Conservation (phyloP, 352 stramenopile genomes). For the Phytophthora melonis region DNA sequence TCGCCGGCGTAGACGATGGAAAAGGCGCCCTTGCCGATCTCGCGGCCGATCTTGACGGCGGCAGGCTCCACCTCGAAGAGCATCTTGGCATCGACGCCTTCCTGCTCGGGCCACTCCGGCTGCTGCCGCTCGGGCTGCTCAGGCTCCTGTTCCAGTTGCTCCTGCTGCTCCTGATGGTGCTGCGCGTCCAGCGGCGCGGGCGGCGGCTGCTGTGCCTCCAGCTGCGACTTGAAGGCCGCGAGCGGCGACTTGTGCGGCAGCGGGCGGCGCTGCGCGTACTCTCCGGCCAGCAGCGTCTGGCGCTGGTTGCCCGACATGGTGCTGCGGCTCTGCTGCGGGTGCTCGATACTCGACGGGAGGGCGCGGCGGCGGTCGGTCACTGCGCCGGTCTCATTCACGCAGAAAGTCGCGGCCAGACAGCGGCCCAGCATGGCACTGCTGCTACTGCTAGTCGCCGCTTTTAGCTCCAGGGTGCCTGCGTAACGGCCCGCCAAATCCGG, state of each 20-base stretch:
- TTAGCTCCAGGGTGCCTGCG: conserved; percentile 38
- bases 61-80: conserved; percentile 69
- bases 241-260: conserved; percentile 31
- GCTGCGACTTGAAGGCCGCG: conserved; percentile 37
- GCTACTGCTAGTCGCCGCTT: conserved; percentile 27
- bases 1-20: conserved; percentile 81
- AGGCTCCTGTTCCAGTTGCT: conserved; percentile 5
- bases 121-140: conserved; percentile 32
- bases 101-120: conserved; percentile 33
- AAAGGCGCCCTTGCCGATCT: conserved; percentile 90
- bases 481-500: conserved; percentile 42
- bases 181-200: conserved; percentile 12
- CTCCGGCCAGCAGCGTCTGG: conserved; percentile 45
- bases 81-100: conserved; percentile 24
- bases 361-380: conserved; percentile 34
- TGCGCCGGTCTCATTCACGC: conserved; percentile 39
- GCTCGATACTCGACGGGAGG: conserved; percentile 19
- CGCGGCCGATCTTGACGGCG: conserved; percentile 76
- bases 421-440: conserved; percentile 38
- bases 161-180: conserved; percentile 25
- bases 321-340: conserved; percentile 9
- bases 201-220: conserved; percentile 28
- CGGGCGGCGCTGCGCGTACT: conserved; percentile 43
- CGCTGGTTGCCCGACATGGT: conserved; percentile 40
- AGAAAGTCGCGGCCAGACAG: conserved; percentile 43